These are phyloP conservation scores for Starmerella scarabaei DNA, from an alignment of 805 yeast genomes.

Conservation along the genomic window DNA sequence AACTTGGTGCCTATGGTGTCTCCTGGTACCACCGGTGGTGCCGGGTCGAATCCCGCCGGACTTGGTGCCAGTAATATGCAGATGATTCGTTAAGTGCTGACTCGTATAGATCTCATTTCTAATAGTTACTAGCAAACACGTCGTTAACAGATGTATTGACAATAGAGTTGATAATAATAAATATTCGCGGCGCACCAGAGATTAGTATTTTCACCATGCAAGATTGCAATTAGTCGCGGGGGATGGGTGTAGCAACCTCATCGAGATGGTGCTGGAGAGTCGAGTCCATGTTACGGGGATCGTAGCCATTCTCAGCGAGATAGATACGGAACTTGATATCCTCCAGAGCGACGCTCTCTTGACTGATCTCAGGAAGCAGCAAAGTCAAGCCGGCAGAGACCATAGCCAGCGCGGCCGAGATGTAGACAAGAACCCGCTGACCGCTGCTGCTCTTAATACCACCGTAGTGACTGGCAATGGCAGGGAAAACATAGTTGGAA, in stretches of 20 bases:
- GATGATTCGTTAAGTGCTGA: not conserved
- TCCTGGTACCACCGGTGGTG: not conserved
- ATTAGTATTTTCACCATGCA: no score
- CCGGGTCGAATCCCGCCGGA: not conserved
- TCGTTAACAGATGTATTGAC: no score
- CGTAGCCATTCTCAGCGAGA: slow-evolving; percentile 57
- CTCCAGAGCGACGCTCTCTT: slow-evolving; percentile 66
- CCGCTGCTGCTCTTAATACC: slow-evolving; percentile 38
- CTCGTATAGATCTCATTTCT: no score
- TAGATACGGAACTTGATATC: slow-evolving; percentile 56
- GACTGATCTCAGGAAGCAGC: slow-evolving; percentile 72
- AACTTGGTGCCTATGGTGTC: not conserved
- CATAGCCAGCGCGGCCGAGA: slow-evolving; percentile 64
- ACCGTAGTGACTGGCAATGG: slow-evolving; percentile 51
- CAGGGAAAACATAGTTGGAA: slow-evolving; percentile 81
- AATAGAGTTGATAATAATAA: no score
- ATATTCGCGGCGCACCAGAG: not conserved
- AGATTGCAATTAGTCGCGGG: not conserved
- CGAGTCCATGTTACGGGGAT: slow-evolving; percentile 41
- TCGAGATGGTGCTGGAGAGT: not conserved
- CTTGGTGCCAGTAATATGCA: not conserved
- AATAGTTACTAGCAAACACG: not conserved
- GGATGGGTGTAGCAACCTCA: not conserved
- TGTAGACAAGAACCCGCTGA: slow-evolving; percentile 65
- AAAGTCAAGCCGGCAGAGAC: slow-evolving; percentile 57